Evolutionary conservation across 169 alveolate genomes (phyloP).

Genomic region (Babesia sp.): DNA sequence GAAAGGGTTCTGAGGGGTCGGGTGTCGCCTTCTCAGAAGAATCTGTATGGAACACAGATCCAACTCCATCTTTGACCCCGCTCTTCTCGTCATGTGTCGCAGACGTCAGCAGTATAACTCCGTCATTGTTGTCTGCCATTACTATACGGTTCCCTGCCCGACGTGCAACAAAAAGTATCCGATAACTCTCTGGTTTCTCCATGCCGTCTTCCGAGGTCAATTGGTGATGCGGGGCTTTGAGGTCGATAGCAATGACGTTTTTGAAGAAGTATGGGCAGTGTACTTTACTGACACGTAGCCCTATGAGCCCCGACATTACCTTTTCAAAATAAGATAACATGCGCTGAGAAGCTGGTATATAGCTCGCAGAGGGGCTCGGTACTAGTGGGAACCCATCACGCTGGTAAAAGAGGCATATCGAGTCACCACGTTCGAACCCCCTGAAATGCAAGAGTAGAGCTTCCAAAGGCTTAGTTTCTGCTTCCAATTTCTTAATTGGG

Average conservation of each 20-base stretch:
- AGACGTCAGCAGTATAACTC: conserved; percentile 25
- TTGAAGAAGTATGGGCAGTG: conserved; percentile 54
- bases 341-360: conserved; percentile 35
- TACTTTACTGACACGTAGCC: conserved; percentile 37
- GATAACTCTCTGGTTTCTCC: conserved; percentile 4
- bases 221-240: conserved; percentile 22
- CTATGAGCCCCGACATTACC: conserved; percentile 57
- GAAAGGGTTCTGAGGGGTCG: conserved; percentile 24
- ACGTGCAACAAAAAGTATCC: conserved; percentile 6
- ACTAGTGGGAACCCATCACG: conserved; percentile 37
- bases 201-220: neutral
- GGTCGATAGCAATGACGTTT: conserved; percentile 43
- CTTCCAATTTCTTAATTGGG: conserved; percentile 9
- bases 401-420: conserved; percentile 33
- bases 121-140: conserved; percentile 34
- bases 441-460: conserved; percentile 55
- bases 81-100: conserved; percentile 34
- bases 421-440: conserved; percentile 61
- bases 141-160: conserved; percentile 28
- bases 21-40: conserved; percentile 28
- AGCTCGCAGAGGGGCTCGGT: conserved; percentile 52
- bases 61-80: conserved; percentile 49
- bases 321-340: conserved; percentile 25
- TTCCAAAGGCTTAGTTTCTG: conserved; percentile 15
- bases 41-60: conserved; percentile 9